phyloP scores from a whole-genome alignment of 352 stramenopile species.

The Globisporangium solare region DNA sequence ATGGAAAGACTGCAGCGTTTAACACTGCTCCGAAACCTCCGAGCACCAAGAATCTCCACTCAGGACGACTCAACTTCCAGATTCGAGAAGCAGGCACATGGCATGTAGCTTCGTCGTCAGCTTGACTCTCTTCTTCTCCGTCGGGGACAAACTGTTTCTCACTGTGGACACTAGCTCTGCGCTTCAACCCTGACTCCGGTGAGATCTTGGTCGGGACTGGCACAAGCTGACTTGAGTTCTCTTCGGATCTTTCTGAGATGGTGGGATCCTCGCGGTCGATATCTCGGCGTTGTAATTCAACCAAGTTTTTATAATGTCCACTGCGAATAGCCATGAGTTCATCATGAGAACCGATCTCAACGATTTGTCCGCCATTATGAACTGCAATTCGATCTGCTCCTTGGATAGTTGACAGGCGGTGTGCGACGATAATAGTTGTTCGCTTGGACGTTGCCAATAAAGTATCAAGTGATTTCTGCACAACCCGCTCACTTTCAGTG shows the following conservation, averaged over 20 bases:
- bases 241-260: no score
- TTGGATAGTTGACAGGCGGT: conserved; percentile 92
- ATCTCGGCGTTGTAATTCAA: no score
- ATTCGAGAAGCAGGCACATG: conserved; percentile 17
- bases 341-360: conserved; percentile 91
- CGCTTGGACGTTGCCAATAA: conserved; percentile 19
- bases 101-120: no score
- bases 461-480: conserved; percentile 67
- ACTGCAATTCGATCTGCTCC: conserved; percentile 95
- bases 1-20: conserved; percentile 39
- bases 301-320: conserved; percentile 28
- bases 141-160: no score
- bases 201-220: no score
- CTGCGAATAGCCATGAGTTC: conserved; percentile 73
- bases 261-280: no score
- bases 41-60: conserved; percentile 44
- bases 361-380: conserved; percentile 86
- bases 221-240: no score
- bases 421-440: conserved; percentile 53
- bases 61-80: conserved; percentile 38
- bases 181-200: no score
- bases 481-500: conserved; percentile 73
- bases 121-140: no score
- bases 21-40: conserved; percentile 33
- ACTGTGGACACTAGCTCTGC: no score